These are phyloP conservation scores for Pseudoneurospora amorphoporcata DNA, from an alignment of 495 filamentous ascomycete species.

Conservation along the genomic window DNA sequence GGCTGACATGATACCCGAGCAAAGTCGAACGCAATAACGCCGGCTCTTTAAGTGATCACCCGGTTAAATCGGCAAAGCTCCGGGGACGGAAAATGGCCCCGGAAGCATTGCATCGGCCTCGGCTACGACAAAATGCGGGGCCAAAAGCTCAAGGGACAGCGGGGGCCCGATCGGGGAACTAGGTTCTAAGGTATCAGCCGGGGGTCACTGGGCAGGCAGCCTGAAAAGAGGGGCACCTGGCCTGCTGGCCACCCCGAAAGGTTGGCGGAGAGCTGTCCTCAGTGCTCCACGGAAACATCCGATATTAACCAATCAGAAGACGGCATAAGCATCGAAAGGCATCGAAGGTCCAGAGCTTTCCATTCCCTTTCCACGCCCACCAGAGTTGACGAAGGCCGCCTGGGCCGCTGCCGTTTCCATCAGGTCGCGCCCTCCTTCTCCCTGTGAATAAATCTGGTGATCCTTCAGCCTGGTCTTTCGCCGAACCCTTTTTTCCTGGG, in stretches of 20 bases:
- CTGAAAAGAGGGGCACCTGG: constrained; percentile 1
- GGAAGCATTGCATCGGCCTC: neutral
- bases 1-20: neutral
- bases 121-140: neutral
- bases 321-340: constrained; percentile 20
- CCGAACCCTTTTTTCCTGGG: neutral
- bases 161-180: neutral
- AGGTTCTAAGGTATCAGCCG: too few species aligned
- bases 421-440: neutral
- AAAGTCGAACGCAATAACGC: neutral
- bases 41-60: neutral
- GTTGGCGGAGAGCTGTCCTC: constrained; percentile 13
- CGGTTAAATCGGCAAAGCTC: neutral
- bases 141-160: neutral
- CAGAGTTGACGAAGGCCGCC: neutral
- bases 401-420: neutral
- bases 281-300: neutral
- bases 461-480: neutral
- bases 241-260: constrained; percentile 6
- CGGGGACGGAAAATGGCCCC: neutral
- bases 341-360: constrained; percentile 27
- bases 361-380: constrained; percentile 8
- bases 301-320: constrained; percentile 13
- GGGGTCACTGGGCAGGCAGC: constrained; percentile 5
- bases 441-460: neutral